phyloP scores from a whole-genome alignment of 306 rosid species.

The Ziziphus jujuba region DNA sequence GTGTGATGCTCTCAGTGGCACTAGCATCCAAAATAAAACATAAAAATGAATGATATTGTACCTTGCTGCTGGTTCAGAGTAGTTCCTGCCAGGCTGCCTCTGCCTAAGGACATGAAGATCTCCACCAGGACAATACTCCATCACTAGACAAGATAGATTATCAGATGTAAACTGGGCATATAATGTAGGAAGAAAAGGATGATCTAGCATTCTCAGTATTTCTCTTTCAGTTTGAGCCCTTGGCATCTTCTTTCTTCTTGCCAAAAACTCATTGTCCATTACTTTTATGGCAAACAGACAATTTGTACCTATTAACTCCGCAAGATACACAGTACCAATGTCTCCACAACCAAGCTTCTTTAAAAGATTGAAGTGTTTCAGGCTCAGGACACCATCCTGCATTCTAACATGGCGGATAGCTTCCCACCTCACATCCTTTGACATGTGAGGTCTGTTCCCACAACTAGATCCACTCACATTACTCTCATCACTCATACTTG shows the following conservation, averaged over 20 bases:
- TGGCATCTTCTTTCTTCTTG: conserved; percentile 90
- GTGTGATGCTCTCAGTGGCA: conserved; percentile 1
- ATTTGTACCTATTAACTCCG: conserved; percentile 72
- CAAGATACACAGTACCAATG: conserved; percentile 96
- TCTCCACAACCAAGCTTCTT: conserved; percentile 99
- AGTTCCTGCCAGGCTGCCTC: conserved; percentile 74
- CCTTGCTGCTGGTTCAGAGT: conserved; percentile 88
- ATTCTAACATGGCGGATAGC: conserved; percentile 65
- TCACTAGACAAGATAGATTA: conserved; percentile 90
- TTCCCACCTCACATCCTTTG: conserved; percentile 94
- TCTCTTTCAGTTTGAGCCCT: conserved; percentile 97
- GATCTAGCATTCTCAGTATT: conserved; percentile 91
- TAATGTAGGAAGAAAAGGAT: conserved; percentile 95
- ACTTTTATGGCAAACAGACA: conserved; percentile 95
- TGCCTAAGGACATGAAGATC: conserved; percentile 98
- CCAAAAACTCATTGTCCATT: conserved; percentile 94
- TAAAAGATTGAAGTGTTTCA: conserved; percentile 84
- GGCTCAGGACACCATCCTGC: conserved; percentile 71
- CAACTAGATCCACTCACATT: conserved; percentile 77
- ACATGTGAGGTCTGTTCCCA: conserved; percentile 97
- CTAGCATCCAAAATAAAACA: conserved; percentile 7
- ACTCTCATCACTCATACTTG: conserved; percentile 94
- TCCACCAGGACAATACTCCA: conserved; percentile 99
- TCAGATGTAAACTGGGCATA: conserved; percentile 87
- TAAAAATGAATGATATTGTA: conserved; percentile 32